A percentile compares a stretch with the other conserved stretches of the same genome.
phyloP scores from a whole-genome alignment of 176 grass and related monocot genomes.

The Juncus effusus region DNA sequence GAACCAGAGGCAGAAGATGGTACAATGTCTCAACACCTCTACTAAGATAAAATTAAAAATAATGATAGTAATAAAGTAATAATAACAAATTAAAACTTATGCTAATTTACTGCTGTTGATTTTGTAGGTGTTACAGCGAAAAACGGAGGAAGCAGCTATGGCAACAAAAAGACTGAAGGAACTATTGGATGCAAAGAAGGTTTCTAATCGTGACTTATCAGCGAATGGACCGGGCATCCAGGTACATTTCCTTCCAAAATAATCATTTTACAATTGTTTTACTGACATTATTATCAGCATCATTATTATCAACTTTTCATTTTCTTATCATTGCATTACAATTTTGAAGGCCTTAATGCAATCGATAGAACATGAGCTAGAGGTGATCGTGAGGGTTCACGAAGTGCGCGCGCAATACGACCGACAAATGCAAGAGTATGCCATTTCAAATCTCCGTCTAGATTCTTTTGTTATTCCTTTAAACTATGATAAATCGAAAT shows the following conservation, averaged over 20 bases:
- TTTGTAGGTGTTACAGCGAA: conserved; percentile 75
- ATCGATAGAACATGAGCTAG: conserved; percentile 80
- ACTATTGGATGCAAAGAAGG: conserved; percentile 75
- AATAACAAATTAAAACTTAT: neutral
- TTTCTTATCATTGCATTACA: conserved; percentile 28
- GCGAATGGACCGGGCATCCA: conserved; percentile 58
- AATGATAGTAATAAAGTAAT: neutral
- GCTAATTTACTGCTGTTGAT: neutral
- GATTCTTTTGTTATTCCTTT: conserved; percentile 16
- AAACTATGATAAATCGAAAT: neutral
- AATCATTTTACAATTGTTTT: neutral
- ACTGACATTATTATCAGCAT: too few species aligned
- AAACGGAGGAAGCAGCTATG: conserved; percentile 90
- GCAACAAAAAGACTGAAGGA: conserved; percentile 81
- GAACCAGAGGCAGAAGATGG: conserved; percentile 94
- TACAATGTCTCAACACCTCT: conserved; percentile 20
- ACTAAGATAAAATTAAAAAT: too few species aligned
- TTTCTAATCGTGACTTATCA: conserved; percentile 51
- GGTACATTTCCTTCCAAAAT: conserved; percentile 36
- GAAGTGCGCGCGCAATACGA: conserved; percentile 90
- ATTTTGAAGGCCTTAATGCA: conserved; percentile 60
- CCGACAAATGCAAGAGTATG: conserved; percentile 86
- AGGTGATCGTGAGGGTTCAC: conserved; percentile 68
- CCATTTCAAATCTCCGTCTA: neutral
- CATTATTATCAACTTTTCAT: neutral